Evolutionary conservation across 1,284 basidiomycete genomes (phyloP).

Genomic region (Neonothopanus nambi): DNA sequence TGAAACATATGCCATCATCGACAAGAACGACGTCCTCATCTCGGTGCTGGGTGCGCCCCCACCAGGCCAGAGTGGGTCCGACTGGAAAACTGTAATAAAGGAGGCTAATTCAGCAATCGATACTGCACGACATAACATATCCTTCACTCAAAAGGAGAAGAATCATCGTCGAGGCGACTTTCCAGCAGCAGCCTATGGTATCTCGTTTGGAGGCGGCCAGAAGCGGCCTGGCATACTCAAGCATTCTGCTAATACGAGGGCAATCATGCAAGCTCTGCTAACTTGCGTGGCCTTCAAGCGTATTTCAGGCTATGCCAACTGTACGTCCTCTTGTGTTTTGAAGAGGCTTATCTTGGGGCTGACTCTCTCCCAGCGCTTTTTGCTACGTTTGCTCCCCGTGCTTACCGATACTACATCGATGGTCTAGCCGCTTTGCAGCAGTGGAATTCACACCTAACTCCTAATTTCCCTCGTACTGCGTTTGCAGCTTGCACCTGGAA

Average conservation of each 20-base stretch:
- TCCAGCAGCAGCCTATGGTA: not conserved
- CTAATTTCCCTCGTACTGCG: not conserved
- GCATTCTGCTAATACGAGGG: too few species aligned
- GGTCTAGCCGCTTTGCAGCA: not conserved
- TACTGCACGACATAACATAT: not conserved
- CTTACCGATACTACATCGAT: not conserved
- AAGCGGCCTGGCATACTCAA: not conserved
- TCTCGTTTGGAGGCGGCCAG: slow-evolving; percentile 11
- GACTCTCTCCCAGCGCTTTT: not conserved
- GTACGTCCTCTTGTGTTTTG: not conserved
- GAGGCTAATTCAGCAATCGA: not conserved
- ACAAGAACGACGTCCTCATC: too few species aligned
- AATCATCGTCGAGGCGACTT: slow-evolving; percentile 10
- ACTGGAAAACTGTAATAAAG: not conserved
- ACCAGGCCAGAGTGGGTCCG: too few species aligned
- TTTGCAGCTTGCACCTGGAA: slow-evolving; percentile 1
- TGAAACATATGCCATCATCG: too few species aligned
- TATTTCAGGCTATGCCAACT: not conserved
- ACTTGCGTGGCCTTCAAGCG: not conserved
- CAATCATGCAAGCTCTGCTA: not conserved
- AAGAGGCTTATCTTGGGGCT: too few species aligned
- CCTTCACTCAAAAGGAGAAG: not conserved
- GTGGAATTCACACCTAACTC: not conserved
- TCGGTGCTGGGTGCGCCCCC: too few species aligned
- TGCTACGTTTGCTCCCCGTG: not conserved